Evolutionary conservation across 352 stramenopile genomes (phyloP), one percentile per base, ranked within the genome.

Genomic region (Phytophthora chlamydospora): DNA sequence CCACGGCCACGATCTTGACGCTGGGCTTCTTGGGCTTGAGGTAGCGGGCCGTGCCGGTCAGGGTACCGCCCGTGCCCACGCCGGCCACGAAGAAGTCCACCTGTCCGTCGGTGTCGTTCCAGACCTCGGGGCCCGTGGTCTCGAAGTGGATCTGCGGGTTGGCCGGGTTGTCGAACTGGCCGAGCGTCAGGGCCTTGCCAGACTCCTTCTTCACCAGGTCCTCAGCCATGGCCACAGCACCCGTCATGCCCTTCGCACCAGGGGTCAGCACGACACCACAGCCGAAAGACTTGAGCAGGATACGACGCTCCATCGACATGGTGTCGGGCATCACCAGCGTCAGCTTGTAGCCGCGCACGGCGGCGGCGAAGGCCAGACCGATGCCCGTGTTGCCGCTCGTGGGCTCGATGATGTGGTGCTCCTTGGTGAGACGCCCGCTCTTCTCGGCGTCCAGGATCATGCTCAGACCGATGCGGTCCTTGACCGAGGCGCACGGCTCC

Each of bases 341-440:
- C 43, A 62, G 21, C 34, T 68, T 68, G 59, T 67, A 67, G 29
- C 58, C 58, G 13, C 45, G 55, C 31, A 57, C 45, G 29, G 55
- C 55, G 4, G 55, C 17, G 9, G 45, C 36, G 19, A 63, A 57
- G n/a, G 55, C 44, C 35, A 63, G 44, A 4, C 55, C 45, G 13
- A 63, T 63, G 17, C 55, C 55, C 5, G 55, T 63, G 45, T 57
- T 63, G 38, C 55, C 55, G n/a, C 44, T 57, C 3, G 90, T 98
- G 13, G 91, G 88, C 77, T 98, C 93, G 7, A 98, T 93, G 41
- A 98, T 88, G 41, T 86, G 63, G 36, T 74, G 80, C 64, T 89
- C 80, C 45, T 80, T 81, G 27, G 46, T 84, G 13, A 91, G 67
- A 46, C 75, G 52, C 44, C 82, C 82, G 52, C 59, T 76, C 65